A percentile compares a stretch with the other conserved stretches of the same genome.
These are phyloP conservation scores for Persicaria tinctoria DNA, from an alignment of 148 eudicot species.

Conservation along the genomic window DNA sequence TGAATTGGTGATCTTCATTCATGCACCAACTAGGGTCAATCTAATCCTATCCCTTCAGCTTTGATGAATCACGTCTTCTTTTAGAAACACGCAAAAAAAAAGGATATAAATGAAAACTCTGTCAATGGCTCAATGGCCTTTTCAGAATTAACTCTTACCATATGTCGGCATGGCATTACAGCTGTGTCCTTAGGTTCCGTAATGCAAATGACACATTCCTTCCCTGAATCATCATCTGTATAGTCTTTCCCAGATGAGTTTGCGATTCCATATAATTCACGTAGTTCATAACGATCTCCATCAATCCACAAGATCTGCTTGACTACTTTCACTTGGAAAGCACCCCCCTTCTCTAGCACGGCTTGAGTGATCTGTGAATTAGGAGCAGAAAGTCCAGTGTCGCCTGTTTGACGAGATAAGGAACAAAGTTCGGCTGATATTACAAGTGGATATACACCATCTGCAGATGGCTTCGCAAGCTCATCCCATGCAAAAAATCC, in stretches of 20 bases:
- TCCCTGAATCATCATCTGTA: slow-evolving; percentile 51
- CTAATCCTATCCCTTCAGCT: background rate
- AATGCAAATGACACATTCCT: slow-evolving; percentile 90
- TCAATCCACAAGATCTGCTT: slow-evolving; percentile 69
- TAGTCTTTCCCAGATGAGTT: slow-evolving; percentile 38
- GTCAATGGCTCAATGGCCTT: background rate
- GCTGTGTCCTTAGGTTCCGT: slow-evolving; percentile 78
- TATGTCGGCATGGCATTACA: slow-evolving; percentile 81
- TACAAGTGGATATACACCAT: slow-evolving; percentile 67
- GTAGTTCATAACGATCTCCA: slow-evolving; percentile 71
- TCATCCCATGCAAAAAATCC: slow-evolving; percentile 53
- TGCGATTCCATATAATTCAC: slow-evolving; percentile 72
- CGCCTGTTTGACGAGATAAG: slow-evolving; percentile 23
- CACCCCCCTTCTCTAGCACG: slow-evolving; percentile 41
- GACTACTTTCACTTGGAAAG: slow-evolving; percentile 54
- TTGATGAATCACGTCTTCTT: background rate
- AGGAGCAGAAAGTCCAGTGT: slow-evolving; percentile 27
- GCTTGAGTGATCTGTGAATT: slow-evolving; percentile 72
- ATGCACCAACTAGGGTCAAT: background rate
- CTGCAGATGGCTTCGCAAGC: slow-evolving; percentile 48
- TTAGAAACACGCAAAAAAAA: background rate
- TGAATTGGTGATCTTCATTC: background rate
- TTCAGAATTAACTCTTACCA: slow-evolving; percentile 43
- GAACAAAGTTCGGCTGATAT: slow-evolving; percentile 52
- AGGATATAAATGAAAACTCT: background rate